Base-by-base conservation (phyloP, 2,329 filamentous ascomycete genomes). In the Penicillium sp. region DNA sequence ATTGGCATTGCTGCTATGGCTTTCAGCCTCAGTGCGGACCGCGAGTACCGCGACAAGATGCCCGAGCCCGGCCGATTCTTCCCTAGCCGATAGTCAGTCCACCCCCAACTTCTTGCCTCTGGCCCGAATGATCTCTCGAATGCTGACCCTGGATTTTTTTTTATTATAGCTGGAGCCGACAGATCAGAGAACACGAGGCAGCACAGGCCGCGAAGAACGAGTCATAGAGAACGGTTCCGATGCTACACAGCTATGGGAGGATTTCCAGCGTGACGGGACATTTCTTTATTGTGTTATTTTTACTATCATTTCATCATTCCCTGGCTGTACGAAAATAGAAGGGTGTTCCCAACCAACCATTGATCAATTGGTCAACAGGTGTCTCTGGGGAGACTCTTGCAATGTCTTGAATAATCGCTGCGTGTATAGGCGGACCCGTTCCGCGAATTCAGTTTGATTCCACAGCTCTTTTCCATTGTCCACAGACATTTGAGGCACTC, bases 11-110 rank as follows among this genome's bases (percentile, higher is more conserved):
- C 84, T 57, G 87, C 83, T 49, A 77, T 89, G 68, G 83, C 82
- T 60, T 93, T 86, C 83, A 89, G 82, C 70, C 76, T 89, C 68
- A 92, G 90, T 72, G 89, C 90, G 39, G 84, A 90, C 66, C 82
- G 86, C 63, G 91, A 96, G 75, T 77, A 83, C 62, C 86, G 90
- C 70, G 83, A 87, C 66, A 86, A 83, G 75, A 91, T 92, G 82
- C 91, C 91, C 35, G 87, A 91, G 76, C 82, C 84, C 55, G 86
- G 86, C 68, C 81, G 89, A 70, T 95, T 93, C 83, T 92, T 88
- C 76, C 90, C 90, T 48, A 95, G 90, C 79, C 84, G 91, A 86
- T 86, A 89, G 90, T 93, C 82, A 70, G 89, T 84, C 52, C 52
- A 49, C 54, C 47, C 51, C 33, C 31, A 52, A 24, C 39, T 31